Evolutionary conservation across 2,329 filamentous ascomycete species (phyloP).

Genomic region (Fusarium chaquense): DNA sequence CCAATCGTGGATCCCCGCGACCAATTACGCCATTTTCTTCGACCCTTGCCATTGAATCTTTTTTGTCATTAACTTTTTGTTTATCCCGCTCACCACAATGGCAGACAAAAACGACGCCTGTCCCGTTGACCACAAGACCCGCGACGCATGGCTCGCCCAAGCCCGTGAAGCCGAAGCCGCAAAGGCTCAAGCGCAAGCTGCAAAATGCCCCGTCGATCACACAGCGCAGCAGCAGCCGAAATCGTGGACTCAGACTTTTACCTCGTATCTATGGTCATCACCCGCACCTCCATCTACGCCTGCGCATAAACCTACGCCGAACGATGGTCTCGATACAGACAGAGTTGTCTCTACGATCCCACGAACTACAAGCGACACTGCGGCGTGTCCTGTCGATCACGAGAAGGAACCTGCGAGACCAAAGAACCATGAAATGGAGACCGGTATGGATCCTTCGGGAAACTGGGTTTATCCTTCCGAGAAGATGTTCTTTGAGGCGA

Average conservation of each 20-base stretch:
- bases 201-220: conserved; percentile 54
- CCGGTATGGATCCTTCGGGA: conserved; percentile 76
- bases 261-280: conserved; percentile 58
- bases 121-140: conserved; percentile 90
- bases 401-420: conserved; percentile 47
- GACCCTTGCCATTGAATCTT: conserved; percentile 5
- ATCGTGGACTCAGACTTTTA: conserved; percentile 60
- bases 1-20: conserved; percentile 7
- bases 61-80: not conserved
- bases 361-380: conserved; percentile 61
- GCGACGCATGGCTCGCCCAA: conserved; percentile 86
- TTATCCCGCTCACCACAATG: conserved; percentile 39
- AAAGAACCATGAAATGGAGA: conserved; percentile 84
- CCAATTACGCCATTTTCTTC: conserved; percentile 40
- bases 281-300: conserved; percentile 41
- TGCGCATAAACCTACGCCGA: conserved; percentile 15
- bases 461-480: conserved; percentile 99
- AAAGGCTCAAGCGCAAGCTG: conserved; percentile 46
- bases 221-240: conserved; percentile 44
- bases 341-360: conserved; percentile 86
- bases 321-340: conserved; percentile 67
- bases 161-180: conserved; percentile 65
- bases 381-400: conserved; percentile 56
- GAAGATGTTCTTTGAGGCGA: conserved; percentile 97
- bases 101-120: conserved; percentile 64